Conservation (phyloP, 1,284 basidiomycete species). For the Tylopilus sp. region DNA sequence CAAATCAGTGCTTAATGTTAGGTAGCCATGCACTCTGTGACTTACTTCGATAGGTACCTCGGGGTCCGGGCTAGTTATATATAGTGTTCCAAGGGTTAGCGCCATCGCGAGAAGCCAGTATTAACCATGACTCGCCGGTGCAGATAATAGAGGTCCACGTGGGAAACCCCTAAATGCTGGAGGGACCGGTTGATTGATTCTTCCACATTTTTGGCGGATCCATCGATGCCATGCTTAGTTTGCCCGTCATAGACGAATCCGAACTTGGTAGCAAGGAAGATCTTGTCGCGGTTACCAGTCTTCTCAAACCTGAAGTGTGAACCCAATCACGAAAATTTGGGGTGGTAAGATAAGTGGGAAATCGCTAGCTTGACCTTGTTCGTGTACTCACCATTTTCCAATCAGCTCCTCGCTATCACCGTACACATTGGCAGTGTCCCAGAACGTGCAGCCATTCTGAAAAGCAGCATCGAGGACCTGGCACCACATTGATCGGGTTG, state of each 20-base stretch:
- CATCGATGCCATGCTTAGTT: constrained; percentile 16
- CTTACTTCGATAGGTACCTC: constrained; percentile 5
- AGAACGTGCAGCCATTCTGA: not conserved
- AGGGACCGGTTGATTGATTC: constrained; percentile 29
- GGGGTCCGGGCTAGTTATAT: constrained; percentile 1
- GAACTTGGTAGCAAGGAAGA: constrained; percentile 48
- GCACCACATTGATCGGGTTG: not conserved
- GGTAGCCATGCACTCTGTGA: not conserved
- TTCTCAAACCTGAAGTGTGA: not conserved
- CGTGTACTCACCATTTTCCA: constrained; percentile 34
- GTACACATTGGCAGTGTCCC: constrained; percentile 1
- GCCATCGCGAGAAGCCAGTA: not conserved
- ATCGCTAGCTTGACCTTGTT: not conserved
- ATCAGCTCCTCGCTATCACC: constrained; percentile 2
- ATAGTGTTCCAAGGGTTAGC: too few species aligned
- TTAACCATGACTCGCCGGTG: constrained; percentile 4
- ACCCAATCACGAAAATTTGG: too few species aligned
- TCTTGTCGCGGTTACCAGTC: constrained; percentile 23
- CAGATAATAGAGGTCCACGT: constrained; percentile 4
- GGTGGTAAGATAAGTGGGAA: not conserved
- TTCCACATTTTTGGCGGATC: constrained; percentile 23
- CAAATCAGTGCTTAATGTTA: not conserved
- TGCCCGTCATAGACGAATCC: constrained; percentile 20
- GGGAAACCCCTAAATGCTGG: constrained; percentile 28
- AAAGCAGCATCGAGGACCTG: constrained; percentile 17